Percentiles rank a stretch among this genome's conserved stretches.
Conservation (phyloP, 371 early-diverging fungal species). For the Mortierella sp. region DNA sequence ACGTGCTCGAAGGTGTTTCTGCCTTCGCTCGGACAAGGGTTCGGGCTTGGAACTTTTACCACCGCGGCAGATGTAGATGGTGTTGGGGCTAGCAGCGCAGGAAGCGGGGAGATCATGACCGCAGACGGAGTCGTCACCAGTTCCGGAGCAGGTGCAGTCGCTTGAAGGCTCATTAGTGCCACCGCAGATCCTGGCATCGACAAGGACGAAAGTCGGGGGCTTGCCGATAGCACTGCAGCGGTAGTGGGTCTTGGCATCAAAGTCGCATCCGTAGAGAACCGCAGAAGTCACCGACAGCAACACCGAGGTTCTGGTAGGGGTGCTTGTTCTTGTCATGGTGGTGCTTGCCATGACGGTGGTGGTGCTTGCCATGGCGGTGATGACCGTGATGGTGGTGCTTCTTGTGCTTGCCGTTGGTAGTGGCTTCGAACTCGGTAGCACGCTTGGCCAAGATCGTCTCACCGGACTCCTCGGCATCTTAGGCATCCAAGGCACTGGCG, state of each 20-base stretch:
- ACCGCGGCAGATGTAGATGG: conserved; percentile 6
- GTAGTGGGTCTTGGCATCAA: conserved; percentile 18
- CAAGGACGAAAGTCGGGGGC: conserved; percentile 4
- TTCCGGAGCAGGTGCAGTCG: conserved; percentile 12
- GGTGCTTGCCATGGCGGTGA: background rate
- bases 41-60: conserved; percentile 7
- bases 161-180: background rate
- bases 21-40: background rate
- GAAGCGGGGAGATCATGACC: conserved; percentile 4
- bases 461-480: background rate
- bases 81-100: background rate
- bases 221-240: conserved; percentile 27
- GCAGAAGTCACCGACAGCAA: conserved; percentile 26
- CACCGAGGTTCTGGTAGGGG: conserved; percentile 18
- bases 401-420: background rate
- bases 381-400: background rate
- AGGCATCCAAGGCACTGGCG: background rate
- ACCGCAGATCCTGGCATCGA: conserved; percentile 11
- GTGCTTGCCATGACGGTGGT: conserved; percentile 4
- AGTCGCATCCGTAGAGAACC: conserved; percentile 32
- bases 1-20: too few species aligned
- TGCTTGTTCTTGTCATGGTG: background rate
- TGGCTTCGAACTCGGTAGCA: background rate
- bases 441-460: background rate
- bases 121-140: conserved; percentile 9